Conservation (phyloP, 208 protist species). For the Angomonas desouzai region DNA sequence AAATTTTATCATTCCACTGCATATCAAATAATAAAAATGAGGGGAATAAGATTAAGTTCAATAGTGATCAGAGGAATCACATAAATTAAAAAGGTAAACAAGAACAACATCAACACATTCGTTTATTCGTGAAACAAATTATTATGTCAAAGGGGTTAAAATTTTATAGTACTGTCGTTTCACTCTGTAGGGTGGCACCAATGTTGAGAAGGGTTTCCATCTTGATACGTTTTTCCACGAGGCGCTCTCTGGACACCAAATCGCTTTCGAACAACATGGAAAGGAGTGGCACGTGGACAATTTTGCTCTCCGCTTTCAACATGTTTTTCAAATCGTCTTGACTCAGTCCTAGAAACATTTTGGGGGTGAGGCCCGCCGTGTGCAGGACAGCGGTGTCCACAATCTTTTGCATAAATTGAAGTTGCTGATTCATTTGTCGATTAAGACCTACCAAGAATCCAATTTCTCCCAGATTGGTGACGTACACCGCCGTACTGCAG, state of each 20-base stretch:
- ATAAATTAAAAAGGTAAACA: constrained; percentile 10
- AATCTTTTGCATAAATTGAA: constrained; percentile 52
- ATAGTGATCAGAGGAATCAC: constrained; percentile 1
- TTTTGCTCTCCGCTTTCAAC: constrained; percentile 47
- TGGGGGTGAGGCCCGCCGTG: constrained; percentile 57
- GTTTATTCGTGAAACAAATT: constrained; percentile 4
- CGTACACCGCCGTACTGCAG: constrained; percentile 49
- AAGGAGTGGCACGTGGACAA: constrained; percentile 60
- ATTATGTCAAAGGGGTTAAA: constrained; percentile 8
- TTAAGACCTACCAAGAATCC: constrained; percentile 72
- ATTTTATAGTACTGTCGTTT: constrained; percentile 42
- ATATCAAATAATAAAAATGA: background rate
- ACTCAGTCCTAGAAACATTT: constrained; percentile 70
- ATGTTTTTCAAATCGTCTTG: constrained; percentile 52
- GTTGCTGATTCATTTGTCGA: constrained; percentile 66
- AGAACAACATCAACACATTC: constrained; percentile 5
- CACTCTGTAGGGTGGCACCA: constrained; percentile 45
- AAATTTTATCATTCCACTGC: constrained; percentile 17
- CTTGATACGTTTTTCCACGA: constrained; percentile 70
- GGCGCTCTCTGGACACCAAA: constrained; percentile 43
- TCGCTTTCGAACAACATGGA: constrained; percentile 53
- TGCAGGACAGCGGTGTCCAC: constrained; percentile 65
- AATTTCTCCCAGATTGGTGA: constrained; percentile 79
- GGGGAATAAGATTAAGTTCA: background rate
- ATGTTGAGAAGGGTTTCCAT: constrained; percentile 67